Evolutionary conservation across 495 filamentous ascomycete species (phyloP).

Genomic region (Oidiodendron maius): DNA sequence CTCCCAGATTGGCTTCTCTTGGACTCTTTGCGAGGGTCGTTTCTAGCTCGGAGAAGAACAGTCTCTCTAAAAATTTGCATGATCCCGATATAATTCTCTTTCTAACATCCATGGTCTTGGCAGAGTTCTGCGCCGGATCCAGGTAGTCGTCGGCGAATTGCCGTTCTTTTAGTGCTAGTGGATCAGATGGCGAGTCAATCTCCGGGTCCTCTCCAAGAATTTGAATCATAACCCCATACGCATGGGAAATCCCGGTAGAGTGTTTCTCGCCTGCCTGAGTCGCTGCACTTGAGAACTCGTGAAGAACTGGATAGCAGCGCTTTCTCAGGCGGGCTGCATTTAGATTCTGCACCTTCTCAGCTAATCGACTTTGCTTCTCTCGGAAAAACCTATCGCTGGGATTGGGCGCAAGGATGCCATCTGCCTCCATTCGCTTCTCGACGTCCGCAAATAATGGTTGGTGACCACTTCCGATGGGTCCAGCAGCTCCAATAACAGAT

Average conservation of each 20-base stretch:
- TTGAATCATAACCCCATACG: slow-evolving; percentile 70
- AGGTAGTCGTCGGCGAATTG: slow-evolving; percentile 69
- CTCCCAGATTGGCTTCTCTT: slow-evolving; percentile 82
- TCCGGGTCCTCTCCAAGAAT: slow-evolving; percentile 63
- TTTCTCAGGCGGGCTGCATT: slow-evolving; percentile 65
- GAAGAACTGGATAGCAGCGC: slow-evolving; percentile 59
- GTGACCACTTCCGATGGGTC: slow-evolving; percentile 45
- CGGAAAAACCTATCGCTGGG: slow-evolving; percentile 66
- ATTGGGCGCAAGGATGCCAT: slow-evolving; percentile 27
- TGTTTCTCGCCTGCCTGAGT: slow-evolving; percentile 56
- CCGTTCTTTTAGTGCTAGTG: slow-evolving; percentile 60
- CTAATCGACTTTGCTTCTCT: slow-evolving; percentile 74
- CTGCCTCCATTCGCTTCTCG: slow-evolving; percentile 43
- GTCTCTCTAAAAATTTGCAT: slow-evolving; percentile 65
- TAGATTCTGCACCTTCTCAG: slow-evolving; percentile 68
- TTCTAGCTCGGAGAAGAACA: slow-evolving; percentile 68
- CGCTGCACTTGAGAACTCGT: slow-evolving; percentile 69
- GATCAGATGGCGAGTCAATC: slow-evolving; percentile 42
- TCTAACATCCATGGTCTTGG: slow-evolving; percentile 52
- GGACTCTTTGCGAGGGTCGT: slow-evolving; percentile 73
- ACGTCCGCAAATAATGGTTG: slow-evolving; percentile 62
- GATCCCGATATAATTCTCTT: slow-evolving; percentile 75
- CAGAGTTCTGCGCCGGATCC: slow-evolving; percentile 60
- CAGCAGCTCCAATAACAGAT: slow-evolving; percentile 78
- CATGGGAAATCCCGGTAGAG: slow-evolving; percentile 63